Evolutionary conservation across 768 basidiomycete genomes (phyloP), one percentile per base, ranked within the genome.

Genomic region (Cystofilobasidium macerans): DNA sequence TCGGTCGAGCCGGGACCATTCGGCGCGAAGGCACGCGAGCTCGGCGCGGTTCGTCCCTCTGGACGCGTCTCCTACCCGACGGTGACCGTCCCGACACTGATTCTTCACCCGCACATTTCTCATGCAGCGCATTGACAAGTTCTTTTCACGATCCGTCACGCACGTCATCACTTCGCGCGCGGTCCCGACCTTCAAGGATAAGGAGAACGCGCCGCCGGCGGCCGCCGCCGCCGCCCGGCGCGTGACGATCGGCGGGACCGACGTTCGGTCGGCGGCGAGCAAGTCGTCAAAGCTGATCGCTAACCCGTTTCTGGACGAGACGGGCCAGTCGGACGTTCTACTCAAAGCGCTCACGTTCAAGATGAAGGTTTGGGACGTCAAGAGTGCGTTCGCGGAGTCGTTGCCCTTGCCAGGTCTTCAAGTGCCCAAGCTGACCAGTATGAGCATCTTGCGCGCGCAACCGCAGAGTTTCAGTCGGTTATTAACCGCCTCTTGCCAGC

Each of bases 41-140:
- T 95, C 69, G 87, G 88, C 69, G 87, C 84, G 68, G 94, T 98
- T 76, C 71, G 89, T 82, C n/a, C n/a, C n/a, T n/a, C n/a, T n/a
- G n/a, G 26, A 30, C 42, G 60, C n/a, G 57, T 48, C n/a, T 36
- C 26, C 20, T 36, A 14, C n/a, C n/a, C 14, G n/a, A 9, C 42
- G 42, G 42, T 42, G 16, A 20, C 14, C 42, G 42, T 16, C 42
- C n/a, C 26, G 12, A 24, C 33, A 48, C 36, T 56, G 18, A 33
- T 16, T 16, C 42, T 9, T 22, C 26, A 13, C 20, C 30, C 47
- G 24, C 28, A 16, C 9, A 62, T 59, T 51, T n/a, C 57, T 51
- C 59, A 24, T 66, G 40, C 72, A 98, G 95, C 80, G 79, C 64
- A 82, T 90, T 64, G 89, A 94, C 58, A 82, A 85, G 68, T 95